Base-by-base conservation (phyloP, 371 early-diverging fungal genomes). In the Umbelopsis sp. region DNA sequence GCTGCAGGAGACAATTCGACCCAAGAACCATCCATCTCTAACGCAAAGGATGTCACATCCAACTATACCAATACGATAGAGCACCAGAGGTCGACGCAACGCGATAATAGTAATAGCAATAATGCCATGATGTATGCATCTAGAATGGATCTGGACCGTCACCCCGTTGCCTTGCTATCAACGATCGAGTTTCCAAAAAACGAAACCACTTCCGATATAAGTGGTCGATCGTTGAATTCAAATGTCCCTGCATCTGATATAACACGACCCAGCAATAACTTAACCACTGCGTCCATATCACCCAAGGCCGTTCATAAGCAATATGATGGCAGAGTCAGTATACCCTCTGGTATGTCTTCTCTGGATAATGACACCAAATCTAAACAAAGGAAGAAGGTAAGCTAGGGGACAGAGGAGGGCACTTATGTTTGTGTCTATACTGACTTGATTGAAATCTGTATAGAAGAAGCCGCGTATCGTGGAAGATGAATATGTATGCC, bases 401-500 rank as follows among this genome's bases (percentile, higher is more conserved):
- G 22, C 11, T 7, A 0, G 18, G 48, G 20, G 20, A 7, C 12
- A 12, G 41, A 41, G 10, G 12, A 20, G 48, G 14, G 0, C 48
- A 48, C 5, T 22, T 18, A 41, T 41, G 41, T 12, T 7, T 41
- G 12, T 41, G 29, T 12, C 7, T 1, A 41, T 41, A 41, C 2
- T 41, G 12, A 41, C 41, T 10, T 41, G 7, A 5, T 29, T 29
- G 29, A 29, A 29, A 29, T 41, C 41, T 7, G 22, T 41, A 41
- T 41, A 57, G 57, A 57, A 57, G 14, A 57, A 57, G 57, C 57
- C 37, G 29, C 29, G 57, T 9, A 29, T 57, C 2, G 80, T 69
- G 11, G 70, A 75, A 37, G 80, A 80, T 66, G 80, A 80, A 65
- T 71, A 76, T 65, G 82, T 80, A 20, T 82, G 82, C 62, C 71